phyloP scores from a whole-genome alignment of 805 yeast genomes.

The Priceomyces carsonii region DNA sequence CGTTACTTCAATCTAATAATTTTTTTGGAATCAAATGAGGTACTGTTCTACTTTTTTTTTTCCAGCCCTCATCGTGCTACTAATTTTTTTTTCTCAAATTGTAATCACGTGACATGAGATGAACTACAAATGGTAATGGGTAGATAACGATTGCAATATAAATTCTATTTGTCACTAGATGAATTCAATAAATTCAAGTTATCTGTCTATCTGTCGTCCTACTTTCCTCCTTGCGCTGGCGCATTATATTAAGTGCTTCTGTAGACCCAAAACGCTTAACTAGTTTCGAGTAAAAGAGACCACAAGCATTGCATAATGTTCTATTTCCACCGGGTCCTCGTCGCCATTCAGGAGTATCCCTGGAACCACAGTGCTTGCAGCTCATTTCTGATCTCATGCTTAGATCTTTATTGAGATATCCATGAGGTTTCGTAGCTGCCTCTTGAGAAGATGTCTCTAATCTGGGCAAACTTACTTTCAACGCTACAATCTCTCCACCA shows the following conservation, averaged over 20 bases:
- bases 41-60: no score
- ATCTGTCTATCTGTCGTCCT: conserved; percentile 20
- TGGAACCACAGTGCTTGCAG: conserved; percentile 65
- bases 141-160: no score
- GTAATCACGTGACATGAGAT: no score
- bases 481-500: conserved; percentile 11
- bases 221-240: conserved; percentile 18
- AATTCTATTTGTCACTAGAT: no score
- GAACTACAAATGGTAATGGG: no score
- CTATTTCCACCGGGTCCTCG: conserved; percentile 83
- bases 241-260: conserved; percentile 40
- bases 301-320: conserved; percentile 91
- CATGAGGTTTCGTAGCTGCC: conserved; percentile 4
- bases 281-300: conserved; percentile 69
- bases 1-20: no score
- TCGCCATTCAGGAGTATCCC: conserved; percentile 90
- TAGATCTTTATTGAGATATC: conserved; percentile 18
- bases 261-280: conserved; percentile 47
- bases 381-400: conserved; percentile 13
- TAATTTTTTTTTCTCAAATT: conserved; percentile 4
- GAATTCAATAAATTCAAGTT: not conserved
- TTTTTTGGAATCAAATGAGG: no score
- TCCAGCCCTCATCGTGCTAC: conserved; percentile 3
- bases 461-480: conserved; percentile 8
- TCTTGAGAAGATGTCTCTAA: conserved; percentile 1